A percentile compares a stretch with the other conserved stretches of the same genome.
phyloP scores from a whole-genome alignment of 2,329 filamentous ascomycete species.

The Pseudogymnoascus sp. region DNA sequence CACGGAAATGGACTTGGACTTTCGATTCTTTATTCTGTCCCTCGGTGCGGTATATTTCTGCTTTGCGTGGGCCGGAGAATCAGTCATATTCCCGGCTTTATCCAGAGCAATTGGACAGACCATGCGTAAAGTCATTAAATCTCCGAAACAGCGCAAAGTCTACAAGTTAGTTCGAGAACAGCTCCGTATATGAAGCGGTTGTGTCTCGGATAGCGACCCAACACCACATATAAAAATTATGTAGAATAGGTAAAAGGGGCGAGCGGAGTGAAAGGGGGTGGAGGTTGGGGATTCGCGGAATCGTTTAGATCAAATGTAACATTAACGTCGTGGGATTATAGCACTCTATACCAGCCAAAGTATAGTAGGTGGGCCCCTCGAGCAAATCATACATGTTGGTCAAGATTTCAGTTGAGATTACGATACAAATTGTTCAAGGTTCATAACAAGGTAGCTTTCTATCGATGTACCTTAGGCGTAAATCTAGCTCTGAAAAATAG shows the following conservation, averaged over 20 bases:
- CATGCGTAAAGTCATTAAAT: conserved; percentile 50
- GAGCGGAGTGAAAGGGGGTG: background rate
- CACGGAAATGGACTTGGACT: conserved; percentile 65
- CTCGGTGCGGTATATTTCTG: conserved; percentile 64
- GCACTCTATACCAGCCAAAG: background rate
- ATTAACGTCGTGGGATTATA: background rate
- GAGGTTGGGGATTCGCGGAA: too few relatives aligned
- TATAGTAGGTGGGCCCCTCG: too few relatives aligned
- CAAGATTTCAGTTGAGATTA: background rate
- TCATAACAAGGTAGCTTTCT: background rate
- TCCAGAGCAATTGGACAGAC: conserved; percentile 59
- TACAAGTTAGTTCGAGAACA: conserved; percentile 76
- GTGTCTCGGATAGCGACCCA: background rate
- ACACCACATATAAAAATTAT: background rate
- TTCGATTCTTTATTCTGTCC: conserved; percentile 63
- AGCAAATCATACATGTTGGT: background rate
- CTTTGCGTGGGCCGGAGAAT: conserved; percentile 65
- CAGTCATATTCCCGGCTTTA: conserved; percentile 59
- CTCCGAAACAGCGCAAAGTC: conserved; percentile 71
- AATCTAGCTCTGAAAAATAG: background rate
- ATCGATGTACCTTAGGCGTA: background rate
- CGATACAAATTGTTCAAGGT: background rate
- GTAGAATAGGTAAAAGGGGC: background rate
- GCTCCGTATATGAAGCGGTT: conserved; percentile 37
- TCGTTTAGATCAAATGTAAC: background rate